A percentile compares a stretch with the other conserved stretches of the same genome.
These are phyloP conservation scores for Cephaloascus fragrans DNA, from an alignment of 805 yeast species.

Conservation along the genomic window DNA sequence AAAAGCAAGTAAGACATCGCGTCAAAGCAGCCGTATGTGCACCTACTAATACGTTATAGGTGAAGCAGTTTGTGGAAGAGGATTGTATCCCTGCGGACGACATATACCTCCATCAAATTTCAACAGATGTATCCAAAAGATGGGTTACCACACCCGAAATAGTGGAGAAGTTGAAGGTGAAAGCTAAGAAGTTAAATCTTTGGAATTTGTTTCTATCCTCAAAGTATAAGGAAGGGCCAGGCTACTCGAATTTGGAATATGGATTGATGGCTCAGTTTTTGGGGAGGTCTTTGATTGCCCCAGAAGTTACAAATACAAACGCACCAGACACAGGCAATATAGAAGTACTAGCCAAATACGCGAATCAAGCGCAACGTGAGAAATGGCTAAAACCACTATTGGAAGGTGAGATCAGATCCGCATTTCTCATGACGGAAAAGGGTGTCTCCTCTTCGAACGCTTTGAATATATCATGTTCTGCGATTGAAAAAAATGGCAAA, in stretches of 20 bases:
- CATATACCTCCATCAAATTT: slow-evolving; percentile 29
- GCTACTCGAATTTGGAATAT: slow-evolving; percentile 51
- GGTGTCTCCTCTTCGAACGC: slow-evolving; percentile 56
- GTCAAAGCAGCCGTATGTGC: too few species aligned
- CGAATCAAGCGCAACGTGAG: slow-evolving; percentile 23
- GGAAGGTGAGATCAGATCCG: slow-evolving; percentile 46
- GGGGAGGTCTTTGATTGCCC: slow-evolving; percentile 44
- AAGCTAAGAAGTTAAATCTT: slow-evolving; percentile 42
- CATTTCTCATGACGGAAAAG: slow-evolving; percentile 57
- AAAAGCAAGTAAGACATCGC: slow-evolving; percentile 10
- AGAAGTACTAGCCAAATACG: slow-evolving; percentile 37
- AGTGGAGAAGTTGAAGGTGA: slow-evolving; percentile 39
- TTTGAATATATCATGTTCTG: slow-evolving; percentile 41
- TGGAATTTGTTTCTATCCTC: slow-evolving; percentile 53
- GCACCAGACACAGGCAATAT: slow-evolving; percentile 65
- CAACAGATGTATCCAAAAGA: slow-evolving; percentile 26
- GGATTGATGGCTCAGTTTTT: slow-evolving; percentile 56
- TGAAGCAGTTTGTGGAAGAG: slow-evolving; percentile 41
- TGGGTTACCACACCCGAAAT: slow-evolving; percentile 40
- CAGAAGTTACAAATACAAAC: slow-evolving; percentile 48
- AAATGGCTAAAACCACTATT: slow-evolving; percentile 44
- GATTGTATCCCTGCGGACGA: slow-evolving; percentile 49
- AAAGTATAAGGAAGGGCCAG: slow-evolving; percentile 41
- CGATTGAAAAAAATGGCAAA: slow-evolving; percentile 28
- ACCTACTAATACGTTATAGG: slow-evolving; percentile 4